Evolutionary conservation across 2,329 filamentous ascomycete species (phyloP), one percentile per base, ranked within the genome.

Genomic region (Elsinoe arachidis): DNA sequence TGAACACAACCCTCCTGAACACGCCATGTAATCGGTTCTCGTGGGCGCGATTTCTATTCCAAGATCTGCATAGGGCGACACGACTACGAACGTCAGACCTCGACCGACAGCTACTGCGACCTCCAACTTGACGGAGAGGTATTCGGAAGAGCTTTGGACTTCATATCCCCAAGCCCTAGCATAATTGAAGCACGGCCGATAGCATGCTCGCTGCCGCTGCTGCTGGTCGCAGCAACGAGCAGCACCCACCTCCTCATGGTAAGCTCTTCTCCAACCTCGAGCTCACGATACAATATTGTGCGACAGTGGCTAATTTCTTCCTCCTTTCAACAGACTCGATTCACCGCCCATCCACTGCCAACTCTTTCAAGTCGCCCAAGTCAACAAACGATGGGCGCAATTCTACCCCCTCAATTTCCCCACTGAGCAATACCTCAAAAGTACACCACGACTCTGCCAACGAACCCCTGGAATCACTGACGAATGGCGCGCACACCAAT

Each of bases 331-430:
- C 46, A 53, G 44, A 54, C 23, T 41, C 56, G 26, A 46, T 58
- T 7, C 33, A 17, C 21, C 38, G 34, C 46, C 57, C 35, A 19
- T 35, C 49, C 34, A 38, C 12, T 15, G 37, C 55, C 23, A 41
- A 57, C 55, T 44, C 37, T 19, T 56, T 47, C 47, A 43, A 41
- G 26, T 54, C 56, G 30, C 55, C 60, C 49, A 34, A 49, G 43
- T 46, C 23, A 39, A 46, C 39, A 19, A 43, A 39, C 52, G 35
- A 54, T 46, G 55, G 55, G 41, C 57, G 55, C 47, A 58, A 59
- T 44, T 55, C 54, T 19, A 66, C 66, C 35, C 66, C 65, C 37
- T 69, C 67, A 33, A 67, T 71, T 52, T 69, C 67, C 21, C 69
- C 69, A 12, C 62, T 71, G 23, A 69, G 67, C 58, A 67, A 64